A percentile compares a stretch with the other conserved stretches of the same genome.
phyloP scores from a whole-genome alignment of 2,329 filamentous ascomycete species.

The Cryphonectria carpinicola region DNA sequence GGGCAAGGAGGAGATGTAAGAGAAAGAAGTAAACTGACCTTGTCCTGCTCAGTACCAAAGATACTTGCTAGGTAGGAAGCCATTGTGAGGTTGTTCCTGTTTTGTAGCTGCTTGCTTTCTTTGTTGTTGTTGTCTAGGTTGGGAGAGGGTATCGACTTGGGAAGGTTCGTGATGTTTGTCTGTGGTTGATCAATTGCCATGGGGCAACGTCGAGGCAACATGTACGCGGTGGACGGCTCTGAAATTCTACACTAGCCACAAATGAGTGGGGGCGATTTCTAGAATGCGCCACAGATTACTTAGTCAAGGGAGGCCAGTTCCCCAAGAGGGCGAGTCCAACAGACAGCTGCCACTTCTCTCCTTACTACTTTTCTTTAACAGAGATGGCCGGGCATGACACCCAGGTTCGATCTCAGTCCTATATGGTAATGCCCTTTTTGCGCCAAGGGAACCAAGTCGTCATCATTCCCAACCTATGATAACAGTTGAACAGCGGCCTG shows the following conservation, averaged over 20 bases:
- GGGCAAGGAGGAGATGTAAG: not conserved
- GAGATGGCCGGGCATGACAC: no score
- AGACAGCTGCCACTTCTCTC: not conserved
- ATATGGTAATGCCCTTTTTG: not conserved
- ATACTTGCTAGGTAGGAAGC: constrained; percentile 99
- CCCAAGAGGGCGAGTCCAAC: not conserved
- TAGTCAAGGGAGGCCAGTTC: not conserved
- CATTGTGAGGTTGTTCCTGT: constrained; percentile 55
- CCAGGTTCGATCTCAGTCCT: not conserved
- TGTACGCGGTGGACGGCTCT: not conserved
- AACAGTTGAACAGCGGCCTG: not conserved
- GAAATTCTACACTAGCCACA: constrained; percentile 14
- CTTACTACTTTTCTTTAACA: not conserved
- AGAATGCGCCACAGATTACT: constrained; percentile 18
- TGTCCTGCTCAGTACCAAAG: constrained; percentile 99
- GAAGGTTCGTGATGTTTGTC: not conserved
- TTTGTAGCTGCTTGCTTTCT: not conserved
- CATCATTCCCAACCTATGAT: not conserved
- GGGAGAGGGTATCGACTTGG: no score
- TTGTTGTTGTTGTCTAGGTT: not conserved
- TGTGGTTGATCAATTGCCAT: not conserved
- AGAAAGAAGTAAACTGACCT: constrained; percentile 42
- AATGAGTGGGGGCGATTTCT: constrained; percentile 1
- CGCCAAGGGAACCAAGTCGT: not conserved
- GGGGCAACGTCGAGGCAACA: no score